Base-by-base conservation (phyloP, 2,329 filamentous ascomycete genomes). In the Cladophialophora carrionii region DNA sequence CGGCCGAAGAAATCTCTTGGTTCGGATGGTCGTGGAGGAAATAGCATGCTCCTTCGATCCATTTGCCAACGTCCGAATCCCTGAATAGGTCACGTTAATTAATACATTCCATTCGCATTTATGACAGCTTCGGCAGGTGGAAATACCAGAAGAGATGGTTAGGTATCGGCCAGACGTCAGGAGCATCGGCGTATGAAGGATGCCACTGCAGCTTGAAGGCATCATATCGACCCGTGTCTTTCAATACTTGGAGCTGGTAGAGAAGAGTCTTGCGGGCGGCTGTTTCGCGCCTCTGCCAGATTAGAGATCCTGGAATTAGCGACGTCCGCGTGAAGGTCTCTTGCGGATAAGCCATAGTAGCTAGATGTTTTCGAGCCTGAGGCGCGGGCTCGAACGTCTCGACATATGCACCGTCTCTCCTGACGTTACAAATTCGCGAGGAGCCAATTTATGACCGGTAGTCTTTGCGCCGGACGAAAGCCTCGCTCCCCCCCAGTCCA, bases 1-100 rank as follows among this genome's bases (percentile, higher is more conserved):
- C 78, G 0, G 85, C 84, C 1, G 73, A 73, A 61, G 84, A 80
- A 59, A 87, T 75, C 51, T 82, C 78, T 0, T 74, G 72, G 63
- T 84, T 78, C 20, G 80, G 74, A 14, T 79, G 67, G 41, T 78
- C 74, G 31, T 70, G 71, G 8, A 85, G 74, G 68, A 85, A 82
- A 68, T 88, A 87, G 66, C 84, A 87, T 2, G 84, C 85, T 0
- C 82, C 85, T 74, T 88, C 86, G 57, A 87, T 85, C 84, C 85
- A 87, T 74, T 88, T 88, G 10, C 80, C 85, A 22, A 85, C 73
- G 72, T 83, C 81, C 0, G 78, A 80, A 70, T 88, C 85, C 66
- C 65, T 67, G 54, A 31, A 52, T 34, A 34, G 17, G 34, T 20
- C 41, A 14, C 20, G 6, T 22, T 8, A n/a, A 26, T 56, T 22